Evolutionary conservation across 2,329 filamentous ascomycete genomes (phyloP).

Genomic region (Phialocephala sp.): DNA sequence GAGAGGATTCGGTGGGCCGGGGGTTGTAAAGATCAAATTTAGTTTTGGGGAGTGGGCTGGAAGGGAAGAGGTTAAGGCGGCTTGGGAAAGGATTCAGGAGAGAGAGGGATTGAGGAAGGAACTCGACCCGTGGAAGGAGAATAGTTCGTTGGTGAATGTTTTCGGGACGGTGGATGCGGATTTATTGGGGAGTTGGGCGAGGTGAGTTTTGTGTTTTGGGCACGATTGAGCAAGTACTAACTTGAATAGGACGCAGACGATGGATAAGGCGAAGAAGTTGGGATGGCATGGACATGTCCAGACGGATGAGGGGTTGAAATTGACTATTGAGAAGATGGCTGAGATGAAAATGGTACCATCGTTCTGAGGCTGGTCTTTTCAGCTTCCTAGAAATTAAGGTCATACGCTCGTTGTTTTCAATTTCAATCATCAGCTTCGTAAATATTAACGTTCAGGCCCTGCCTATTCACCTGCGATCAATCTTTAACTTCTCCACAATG

Average conservation of each 20-base stretch:
- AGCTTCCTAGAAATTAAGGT: no score
- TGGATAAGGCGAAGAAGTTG: constrained; percentile 31
- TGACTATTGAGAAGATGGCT: constrained; percentile 24
- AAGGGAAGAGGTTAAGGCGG: constrained; percentile 14
- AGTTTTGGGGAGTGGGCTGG: constrained; percentile 26
- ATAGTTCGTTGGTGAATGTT: constrained; percentile 17
- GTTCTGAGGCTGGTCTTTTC: neutral
- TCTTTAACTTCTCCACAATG: no score
- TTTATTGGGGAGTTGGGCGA: constrained; percentile 21
- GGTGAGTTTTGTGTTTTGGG: no score
- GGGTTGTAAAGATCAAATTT: constrained; percentile 16
- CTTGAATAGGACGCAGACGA: constrained; percentile 19
- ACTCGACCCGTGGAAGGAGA: constrained; percentile 20
- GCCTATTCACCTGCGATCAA: no score
- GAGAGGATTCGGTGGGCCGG: constrained; percentile 24
- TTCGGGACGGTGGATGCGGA: constrained; percentile 29
- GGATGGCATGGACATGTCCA: constrained; percentile 29
- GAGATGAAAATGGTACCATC: constrained; percentile 30
- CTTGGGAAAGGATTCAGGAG: constrained; percentile 26
- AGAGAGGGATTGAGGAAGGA: constrained; percentile 21
- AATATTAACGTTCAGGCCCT: no score
- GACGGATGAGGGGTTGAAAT: constrained; percentile 24
- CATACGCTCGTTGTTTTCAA: no score
- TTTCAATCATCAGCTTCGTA: no score
- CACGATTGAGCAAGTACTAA: neutral